Evolutionary conservation across 106 monocot genomes (phyloP), one percentile per base, ranked within the genome.

Genomic region (Dendrobium catenatum): DNA sequence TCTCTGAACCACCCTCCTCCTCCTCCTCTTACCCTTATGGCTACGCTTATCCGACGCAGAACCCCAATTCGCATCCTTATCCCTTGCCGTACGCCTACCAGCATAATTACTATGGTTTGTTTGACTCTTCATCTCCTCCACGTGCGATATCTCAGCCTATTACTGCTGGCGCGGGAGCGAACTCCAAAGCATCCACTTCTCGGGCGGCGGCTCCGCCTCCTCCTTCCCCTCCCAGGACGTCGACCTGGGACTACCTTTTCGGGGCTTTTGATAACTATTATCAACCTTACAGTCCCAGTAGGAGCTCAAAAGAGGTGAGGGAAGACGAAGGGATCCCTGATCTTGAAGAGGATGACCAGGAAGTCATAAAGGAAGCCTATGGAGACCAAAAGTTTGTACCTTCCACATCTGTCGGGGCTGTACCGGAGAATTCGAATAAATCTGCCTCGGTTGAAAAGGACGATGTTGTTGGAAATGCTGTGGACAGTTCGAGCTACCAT

Each of bases 311-410:
- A 83, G 95, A 99, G 78, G 83, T 99, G 58, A 86, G 99, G 77
- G 95, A 99, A 37, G 89, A 91, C 74, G 99, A 99, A 79, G 99
- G 99, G 13, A 95, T 99, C 51, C 99, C 99, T 4, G 99, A 99
- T 31, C 86, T 99, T 54, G 96, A 97, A 43, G 93, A 93, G 11
- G 90, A 86, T 40, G 92, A 82, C 70, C 72, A 67, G 4, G 90
- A 85, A 82, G 89, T 93, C 43, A 85, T 90, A 6, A 99, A 93
- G 83, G 90, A 95, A 77, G 98, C 87, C 7, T 88, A 94, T 29
- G 83, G 86, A 5, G 96, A 92, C 27, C 58, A 78, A 76, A 96
- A 89, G 68, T 87, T 77, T 37, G 77, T 51, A 9, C 74, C 89
- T 64, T 88, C 84, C 29, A 73, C 81, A 1, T 79, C 91, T 2